Conservation (phyloP, 2,329 filamentous ascomycete genomes). For the Fusarium protoensiforme region DNA sequence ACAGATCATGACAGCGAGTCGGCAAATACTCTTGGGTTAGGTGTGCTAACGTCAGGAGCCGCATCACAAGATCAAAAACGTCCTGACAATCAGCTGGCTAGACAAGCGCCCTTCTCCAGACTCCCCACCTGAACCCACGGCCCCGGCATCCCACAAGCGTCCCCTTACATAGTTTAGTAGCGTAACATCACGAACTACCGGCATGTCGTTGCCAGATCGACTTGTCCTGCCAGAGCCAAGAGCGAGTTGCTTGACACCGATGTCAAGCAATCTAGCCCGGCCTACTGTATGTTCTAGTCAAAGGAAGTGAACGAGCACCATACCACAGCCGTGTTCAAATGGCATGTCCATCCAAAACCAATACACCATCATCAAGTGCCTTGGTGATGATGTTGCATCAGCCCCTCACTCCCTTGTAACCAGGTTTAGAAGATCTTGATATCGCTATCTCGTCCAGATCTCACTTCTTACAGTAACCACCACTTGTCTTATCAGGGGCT, state of each 20-base stretch:
- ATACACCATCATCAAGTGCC: background rate
- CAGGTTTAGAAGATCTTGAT: background rate
- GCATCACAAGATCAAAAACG: slow-evolving; percentile 18
- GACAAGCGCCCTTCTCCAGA: slow-evolving; percentile 17
- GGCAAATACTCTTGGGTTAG: background rate
- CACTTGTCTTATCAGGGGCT: background rate
- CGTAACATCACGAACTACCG: slow-evolving; percentile 20
- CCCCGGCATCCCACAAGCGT: slow-evolving; percentile 13
- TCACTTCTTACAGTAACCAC: too few relatives aligned
- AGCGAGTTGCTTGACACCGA: background rate
- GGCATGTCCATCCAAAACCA: background rate
- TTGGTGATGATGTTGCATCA: background rate
- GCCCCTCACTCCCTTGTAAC: background rate
- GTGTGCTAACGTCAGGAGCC: background rate
- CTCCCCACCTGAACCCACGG: slow-evolving; percentile 13
- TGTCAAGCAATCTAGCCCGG: background rate
- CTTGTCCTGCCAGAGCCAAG: background rate
- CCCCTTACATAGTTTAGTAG: slow-evolving; percentile 22
- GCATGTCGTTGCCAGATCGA: slow-evolving; percentile 8
- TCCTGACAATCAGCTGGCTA: slow-evolving; percentile 9
- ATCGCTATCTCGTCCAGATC: slow-evolving; percentile 6
- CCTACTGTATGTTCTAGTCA: background rate
- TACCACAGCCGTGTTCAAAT: background rate
- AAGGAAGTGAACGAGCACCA: background rate
- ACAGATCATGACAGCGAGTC: slow-evolving; percentile 1